phyloP scores from a whole-genome alignment of 345 rosid genomes.

The Lenwebbia sp. region DNA sequence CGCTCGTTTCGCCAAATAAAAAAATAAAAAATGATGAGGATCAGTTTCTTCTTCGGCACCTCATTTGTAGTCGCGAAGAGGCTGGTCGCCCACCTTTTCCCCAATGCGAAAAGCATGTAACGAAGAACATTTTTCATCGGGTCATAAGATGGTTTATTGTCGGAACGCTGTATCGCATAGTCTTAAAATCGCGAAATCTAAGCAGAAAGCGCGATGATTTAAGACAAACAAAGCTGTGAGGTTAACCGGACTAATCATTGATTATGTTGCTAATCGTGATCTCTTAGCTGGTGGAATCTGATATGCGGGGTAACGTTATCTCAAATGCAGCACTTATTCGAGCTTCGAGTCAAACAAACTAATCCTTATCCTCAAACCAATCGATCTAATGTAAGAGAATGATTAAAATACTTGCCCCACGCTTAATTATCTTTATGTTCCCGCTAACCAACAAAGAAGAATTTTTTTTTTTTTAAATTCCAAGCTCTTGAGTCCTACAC shows the following conservation, averaged over 20 bases:
- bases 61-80: rapidly evolving
- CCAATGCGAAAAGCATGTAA: not conserved
- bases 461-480: too few relatives aligned
- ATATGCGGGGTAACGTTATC: not conserved
- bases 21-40: not conserved
- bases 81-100: rapidly evolving
- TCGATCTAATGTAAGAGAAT: not conserved
- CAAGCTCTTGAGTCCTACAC: not conserved
- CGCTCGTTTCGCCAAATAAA: not conserved
- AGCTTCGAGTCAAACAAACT: not conserved
- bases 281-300: not conserved
- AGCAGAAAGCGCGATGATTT: too few relatives aligned
- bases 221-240: not conserved
- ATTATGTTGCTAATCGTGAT: not conserved
- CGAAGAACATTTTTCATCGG: not conserved
- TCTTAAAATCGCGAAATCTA: too few relatives aligned
- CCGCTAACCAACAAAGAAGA: not conserved
- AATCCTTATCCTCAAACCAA: not conserved
- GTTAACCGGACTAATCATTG: not conserved
- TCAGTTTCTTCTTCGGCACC: rapidly evolving
- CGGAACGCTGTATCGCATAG: too few relatives aligned
- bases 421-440: not conserved
- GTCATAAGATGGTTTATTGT: too few relatives aligned
- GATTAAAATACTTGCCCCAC: not conserved
- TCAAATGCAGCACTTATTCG: not conserved